Conservation (phyloP, 108 stramenopile genomes). For the Nitzschia inconspicua region DNA sequence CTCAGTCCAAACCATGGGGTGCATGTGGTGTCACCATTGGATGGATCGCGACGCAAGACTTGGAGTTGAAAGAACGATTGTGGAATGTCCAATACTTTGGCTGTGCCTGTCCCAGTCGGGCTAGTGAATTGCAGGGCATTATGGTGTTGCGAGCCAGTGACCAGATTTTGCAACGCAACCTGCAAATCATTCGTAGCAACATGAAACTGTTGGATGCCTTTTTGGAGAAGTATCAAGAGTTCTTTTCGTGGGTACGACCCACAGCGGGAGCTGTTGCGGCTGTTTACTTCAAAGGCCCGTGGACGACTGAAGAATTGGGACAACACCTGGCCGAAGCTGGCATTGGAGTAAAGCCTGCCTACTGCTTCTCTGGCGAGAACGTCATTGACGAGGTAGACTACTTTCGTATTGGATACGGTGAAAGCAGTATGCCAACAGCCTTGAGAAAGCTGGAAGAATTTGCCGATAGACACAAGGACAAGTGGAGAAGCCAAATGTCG, state of each 20-base stretch:
- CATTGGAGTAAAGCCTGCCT: constrained; percentile 74
- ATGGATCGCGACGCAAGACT: constrained; percentile 61
- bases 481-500: constrained; percentile 40
- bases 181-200: constrained; percentile 52
- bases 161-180: constrained; percentile 40
- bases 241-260: constrained; percentile 54
- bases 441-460: constrained; percentile 47
- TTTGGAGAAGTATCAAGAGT: constrained; percentile 39
- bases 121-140: constrained; percentile 66
- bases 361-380: constrained; percentile 49
- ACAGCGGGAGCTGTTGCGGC: constrained; percentile 75
- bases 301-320: constrained; percentile 55
- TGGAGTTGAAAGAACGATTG: constrained; percentile 39
- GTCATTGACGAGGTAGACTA: constrained; percentile 29
- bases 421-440: constrained; percentile 49
- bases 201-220: constrained; percentile 51
- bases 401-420: constrained; percentile 78
- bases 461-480: constrained; percentile 38
- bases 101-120: constrained; percentile 60
- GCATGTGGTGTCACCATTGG: constrained; percentile 76
- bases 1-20: constrained; percentile 80
- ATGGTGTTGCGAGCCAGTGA: constrained; percentile 62
- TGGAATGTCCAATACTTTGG: constrained; percentile 72
- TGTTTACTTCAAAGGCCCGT: constrained; percentile 66
- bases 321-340: constrained; percentile 41